Conservation (phyloP, 2,329 filamentous ascomycete species). For the Macrophomina pseudophaseolina region DNA sequence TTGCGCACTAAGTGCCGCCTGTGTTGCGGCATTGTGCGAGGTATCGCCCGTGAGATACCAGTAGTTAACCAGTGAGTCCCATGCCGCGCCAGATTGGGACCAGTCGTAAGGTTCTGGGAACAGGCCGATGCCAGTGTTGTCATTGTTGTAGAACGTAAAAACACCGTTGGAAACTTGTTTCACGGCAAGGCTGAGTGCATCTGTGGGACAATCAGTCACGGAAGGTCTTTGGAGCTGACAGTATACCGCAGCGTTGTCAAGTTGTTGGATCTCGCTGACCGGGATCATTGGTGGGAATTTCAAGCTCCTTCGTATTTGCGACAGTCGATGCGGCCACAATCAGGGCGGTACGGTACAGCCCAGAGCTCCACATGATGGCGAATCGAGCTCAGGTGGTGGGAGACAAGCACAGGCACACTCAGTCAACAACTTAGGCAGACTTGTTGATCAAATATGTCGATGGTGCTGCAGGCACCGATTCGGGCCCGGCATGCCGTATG, state of each 20-base stretch:
- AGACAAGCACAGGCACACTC: neutral
- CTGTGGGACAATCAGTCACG: neutral
- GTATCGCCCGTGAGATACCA: conserved; percentile 53
- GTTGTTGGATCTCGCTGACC: neutral
- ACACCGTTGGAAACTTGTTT: conserved; percentile 8
- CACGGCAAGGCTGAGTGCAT: neutral
- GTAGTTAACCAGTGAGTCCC: conserved; percentile 51
- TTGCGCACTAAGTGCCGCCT: conserved; percentile 50
- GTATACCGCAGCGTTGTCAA: neutral
- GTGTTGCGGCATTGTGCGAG: conserved; percentile 49
- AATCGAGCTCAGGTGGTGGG: too few species aligned
- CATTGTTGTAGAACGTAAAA: neutral
- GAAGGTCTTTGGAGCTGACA: neutral
- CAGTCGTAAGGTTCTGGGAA: conserved; percentile 53
- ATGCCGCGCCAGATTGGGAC: conserved; percentile 52
- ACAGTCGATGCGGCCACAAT: neutral
- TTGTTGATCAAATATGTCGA: neutral
- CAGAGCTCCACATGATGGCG: neutral
- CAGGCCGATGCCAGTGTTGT: conserved; percentile 55
- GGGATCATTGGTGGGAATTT: neutral
- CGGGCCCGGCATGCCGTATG: neutral
- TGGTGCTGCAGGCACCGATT: neutral
- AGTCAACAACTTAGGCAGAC: neutral
- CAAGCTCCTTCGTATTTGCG: neutral
- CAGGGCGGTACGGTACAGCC: neutral